Conservation (phyloP, 2,329 filamentous ascomycete genomes). For the Boeremia lycopersici region DNA sequence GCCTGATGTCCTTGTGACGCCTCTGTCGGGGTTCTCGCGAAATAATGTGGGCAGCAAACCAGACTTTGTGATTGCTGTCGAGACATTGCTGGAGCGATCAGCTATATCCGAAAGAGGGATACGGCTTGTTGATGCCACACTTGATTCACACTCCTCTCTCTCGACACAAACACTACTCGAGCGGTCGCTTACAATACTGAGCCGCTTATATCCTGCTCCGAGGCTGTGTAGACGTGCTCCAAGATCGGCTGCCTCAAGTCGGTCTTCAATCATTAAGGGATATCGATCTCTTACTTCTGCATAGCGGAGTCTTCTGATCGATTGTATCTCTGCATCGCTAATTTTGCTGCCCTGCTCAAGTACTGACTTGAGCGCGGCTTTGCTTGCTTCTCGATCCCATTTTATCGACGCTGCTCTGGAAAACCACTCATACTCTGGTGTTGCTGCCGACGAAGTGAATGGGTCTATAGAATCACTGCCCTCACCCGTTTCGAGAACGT, state of each 20-base stretch:
- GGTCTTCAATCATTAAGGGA: not conserved
- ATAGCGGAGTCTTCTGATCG: not conserved
- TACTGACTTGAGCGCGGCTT: not conserved
- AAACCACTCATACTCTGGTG: too few species aligned
- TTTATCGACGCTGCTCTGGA: too few species aligned
- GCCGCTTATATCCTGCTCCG: not conserved
- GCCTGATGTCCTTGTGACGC: too few species aligned
- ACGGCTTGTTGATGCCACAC: too few species aligned
- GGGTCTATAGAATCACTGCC: not conserved
- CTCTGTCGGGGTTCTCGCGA: too few species aligned
- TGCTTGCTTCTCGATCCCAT: not conserved
- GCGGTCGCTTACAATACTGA: not conserved
- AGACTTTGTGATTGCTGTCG: too few species aligned
- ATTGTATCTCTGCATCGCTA: not conserved
- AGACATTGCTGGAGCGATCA: too few species aligned
- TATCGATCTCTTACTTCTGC: not conserved
- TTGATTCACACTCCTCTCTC: too few species aligned
- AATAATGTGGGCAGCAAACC: too few species aligned
- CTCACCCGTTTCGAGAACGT: not conserved
- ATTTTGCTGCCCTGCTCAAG: not conserved
- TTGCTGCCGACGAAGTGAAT: too few species aligned
- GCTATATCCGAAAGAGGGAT: too few species aligned
- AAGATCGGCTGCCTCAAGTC: not conserved
- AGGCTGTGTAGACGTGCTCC: not conserved
- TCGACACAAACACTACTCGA: not conserved